Conservation (phyloP, 129 eudicot species). For the Artemisia tridentata region DNA sequence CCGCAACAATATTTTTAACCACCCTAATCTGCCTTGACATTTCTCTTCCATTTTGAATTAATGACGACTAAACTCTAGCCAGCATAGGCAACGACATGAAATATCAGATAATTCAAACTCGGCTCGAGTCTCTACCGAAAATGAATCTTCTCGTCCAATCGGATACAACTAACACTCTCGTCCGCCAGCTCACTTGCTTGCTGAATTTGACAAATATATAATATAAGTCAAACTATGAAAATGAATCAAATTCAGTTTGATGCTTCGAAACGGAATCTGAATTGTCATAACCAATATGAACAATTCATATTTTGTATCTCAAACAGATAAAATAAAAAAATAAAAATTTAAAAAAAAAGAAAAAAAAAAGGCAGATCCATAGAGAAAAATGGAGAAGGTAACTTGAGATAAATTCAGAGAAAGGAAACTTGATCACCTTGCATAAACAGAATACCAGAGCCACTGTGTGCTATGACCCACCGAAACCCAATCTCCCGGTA, state of each 20-base stretch:
- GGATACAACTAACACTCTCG: constrained; percentile 63
- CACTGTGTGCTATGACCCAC: constrained; percentile 93
- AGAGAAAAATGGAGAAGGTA: background rate
- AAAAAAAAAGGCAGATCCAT: background rate
- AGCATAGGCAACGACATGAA: background rate
- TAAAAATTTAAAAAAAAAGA: no score
- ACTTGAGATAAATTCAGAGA: background rate
- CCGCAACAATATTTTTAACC: background rate
- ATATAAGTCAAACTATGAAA: background rate
- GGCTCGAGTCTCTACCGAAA: constrained; percentile 90
- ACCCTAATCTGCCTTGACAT: background rate
- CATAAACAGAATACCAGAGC: constrained; percentile 94
- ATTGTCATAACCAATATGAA: no score
- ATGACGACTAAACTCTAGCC: background rate
- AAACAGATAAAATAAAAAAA: no score
- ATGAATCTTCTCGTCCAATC: constrained; percentile 80
- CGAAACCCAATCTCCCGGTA: constrained; percentile 96
- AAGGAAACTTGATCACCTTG: constrained; percentile 45
- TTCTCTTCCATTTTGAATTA: constrained; percentile 19
- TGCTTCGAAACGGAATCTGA: no score
- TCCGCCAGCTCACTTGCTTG: constrained; percentile 97
- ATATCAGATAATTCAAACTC: constrained; percentile 40
- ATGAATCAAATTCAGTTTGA: background rate
- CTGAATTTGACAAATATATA: constrained; percentile 37
- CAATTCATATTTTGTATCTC: no score